Evolutionary conservation across 2,329 filamentous ascomycete species (phyloP).

Genomic region (Juglanconis oblonga): DNA sequence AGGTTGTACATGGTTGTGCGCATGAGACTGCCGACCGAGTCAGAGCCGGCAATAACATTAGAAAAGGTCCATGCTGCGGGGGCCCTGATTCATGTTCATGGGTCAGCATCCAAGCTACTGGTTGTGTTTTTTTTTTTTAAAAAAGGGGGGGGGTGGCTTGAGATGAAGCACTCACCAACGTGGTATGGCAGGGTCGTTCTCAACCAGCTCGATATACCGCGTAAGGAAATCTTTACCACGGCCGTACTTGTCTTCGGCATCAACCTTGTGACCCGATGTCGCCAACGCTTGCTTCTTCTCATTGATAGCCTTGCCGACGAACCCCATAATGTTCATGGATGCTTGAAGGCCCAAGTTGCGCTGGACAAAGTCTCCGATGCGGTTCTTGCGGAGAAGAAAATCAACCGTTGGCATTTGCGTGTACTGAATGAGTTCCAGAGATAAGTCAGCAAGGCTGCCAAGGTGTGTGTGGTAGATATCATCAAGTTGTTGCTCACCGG

Average conservation of each 20-base stretch:
- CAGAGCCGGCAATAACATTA: slow-evolving; percentile 26
- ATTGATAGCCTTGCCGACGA: too few relatives aligned
- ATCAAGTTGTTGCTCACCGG: slow-evolving; percentile 39
- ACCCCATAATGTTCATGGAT: too few relatives aligned
- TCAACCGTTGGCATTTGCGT: neutral
- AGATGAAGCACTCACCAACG: too few relatives aligned
- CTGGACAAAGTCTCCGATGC: too few relatives aligned
- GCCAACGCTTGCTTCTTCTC: too few relatives aligned
- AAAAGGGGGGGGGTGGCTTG: neutral
- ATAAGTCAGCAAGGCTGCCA: slow-evolving; percentile 29
- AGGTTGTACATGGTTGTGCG: slow-evolving; percentile 27
- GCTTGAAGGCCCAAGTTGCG: too few relatives aligned
- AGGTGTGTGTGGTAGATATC: slow-evolving; percentile 31
- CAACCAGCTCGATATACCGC: too few relatives aligned
- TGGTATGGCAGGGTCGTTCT: too few relatives aligned
- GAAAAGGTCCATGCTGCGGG: slow-evolving; percentile 30
- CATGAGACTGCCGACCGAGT: slow-evolving; percentile 28
- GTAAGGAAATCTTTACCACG: too few relatives aligned
- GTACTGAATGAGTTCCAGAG: slow-evolving; percentile 23
- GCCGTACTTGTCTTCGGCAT: too few relatives aligned
- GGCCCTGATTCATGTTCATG: slow-evolving; percentile 18
- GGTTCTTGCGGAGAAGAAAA: too few relatives aligned
- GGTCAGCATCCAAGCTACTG: neutral
- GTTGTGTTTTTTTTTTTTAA: neutral
- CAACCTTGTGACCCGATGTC: too few relatives aligned